phyloP scores from a whole-genome alignment of 768 basidiomycete genomes.

The Boletus barrowsii region DNA sequence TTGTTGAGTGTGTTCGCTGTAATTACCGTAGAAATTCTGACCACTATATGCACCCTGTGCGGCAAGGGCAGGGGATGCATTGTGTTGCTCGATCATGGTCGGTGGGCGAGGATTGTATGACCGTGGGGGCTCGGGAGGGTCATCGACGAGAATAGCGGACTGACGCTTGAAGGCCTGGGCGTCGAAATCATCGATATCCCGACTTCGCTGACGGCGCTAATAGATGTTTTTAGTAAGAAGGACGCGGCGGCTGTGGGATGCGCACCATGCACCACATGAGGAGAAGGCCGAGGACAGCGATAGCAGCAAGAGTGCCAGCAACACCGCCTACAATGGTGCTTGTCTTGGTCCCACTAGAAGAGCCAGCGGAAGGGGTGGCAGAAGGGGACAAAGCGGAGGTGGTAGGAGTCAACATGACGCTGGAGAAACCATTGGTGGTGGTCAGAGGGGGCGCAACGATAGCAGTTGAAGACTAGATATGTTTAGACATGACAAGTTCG shows the following conservation, averaged over 20 bases:
- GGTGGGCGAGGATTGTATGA: constrained; percentile 58
- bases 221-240: constrained; percentile 4
- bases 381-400: constrained; percentile 9
- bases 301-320: constrained; percentile 43
- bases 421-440: neutral
- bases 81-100: constrained; percentile 59
- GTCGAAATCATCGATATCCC: constrained; percentile 45
- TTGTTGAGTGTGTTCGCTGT: constrained; percentile 26
- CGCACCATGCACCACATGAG: constrained; percentile 49
- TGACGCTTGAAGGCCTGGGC: constrained; percentile 58
- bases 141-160: constrained; percentile 58
- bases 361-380: constrained; percentile 31
- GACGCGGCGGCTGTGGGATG: neutral
- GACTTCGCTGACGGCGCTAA: constrained; percentile 43
- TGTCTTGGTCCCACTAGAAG: constrained; percentile 34
- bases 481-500: neutral
- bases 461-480: neutral
- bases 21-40: constrained; percentile 27
- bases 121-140: constrained; percentile 39
- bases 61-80: constrained; percentile 27
- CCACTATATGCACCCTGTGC: constrained; percentile 15
- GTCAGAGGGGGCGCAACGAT: neutral
- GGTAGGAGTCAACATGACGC: neutral
- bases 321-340: constrained; percentile 39
- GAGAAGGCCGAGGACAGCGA: constrained; percentile 38